Evolutionary conservation across 225 moss, liverwort and hornwort genomes (phyloP), one percentile per base, ranked within the genome.

Genomic region (Ulota crispa): DNA sequence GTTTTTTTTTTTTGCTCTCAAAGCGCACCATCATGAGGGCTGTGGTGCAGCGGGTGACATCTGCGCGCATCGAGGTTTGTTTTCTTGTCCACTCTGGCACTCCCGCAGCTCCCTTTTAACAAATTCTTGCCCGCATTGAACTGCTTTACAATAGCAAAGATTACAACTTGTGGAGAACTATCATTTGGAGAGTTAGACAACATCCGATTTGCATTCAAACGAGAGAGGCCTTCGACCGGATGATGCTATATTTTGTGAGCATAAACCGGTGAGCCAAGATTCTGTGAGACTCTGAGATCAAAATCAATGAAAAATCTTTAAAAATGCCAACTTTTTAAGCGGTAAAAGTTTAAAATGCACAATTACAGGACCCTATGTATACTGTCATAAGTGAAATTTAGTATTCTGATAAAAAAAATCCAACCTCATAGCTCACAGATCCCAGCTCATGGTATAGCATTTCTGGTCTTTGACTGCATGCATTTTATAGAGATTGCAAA

Each of bases 41-140:
- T 54, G 93, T 96, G 64, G 83, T 96, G 85, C 94, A 94, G 86
- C 93, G 95, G 31, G 95, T 96, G 75, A 68, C 92, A 67, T 92
- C 92, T 67, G 95, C 94, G 45, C 87, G 88, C 37, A 89, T 96
- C 13, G 93, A 96, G 91, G 94, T 62, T 76, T 59, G 81, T 75
- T 78, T 81, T 16, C 84, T 78, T 65, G 28, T 55, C 47, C 27
- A 30, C 27, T 24, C 56, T 80, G 23, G 1, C 61, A 57, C 27
- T 54, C 53, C 64, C 32, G 20, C 52, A 3, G 6, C 64, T 72
- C 60, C 43, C 43, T 13, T 28, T 1, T 30, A 23, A 5, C 39
- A 1, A 73, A 52, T 59, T 27, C 61, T 53, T 27, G 0, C 12
- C 72, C 67, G 9, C 61, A 54, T 72, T 43, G 31, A 19, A 68